Conservation (phyloP, 2,329 filamentous ascomycete genomes). For the Colletotrichum incanum region DNA sequence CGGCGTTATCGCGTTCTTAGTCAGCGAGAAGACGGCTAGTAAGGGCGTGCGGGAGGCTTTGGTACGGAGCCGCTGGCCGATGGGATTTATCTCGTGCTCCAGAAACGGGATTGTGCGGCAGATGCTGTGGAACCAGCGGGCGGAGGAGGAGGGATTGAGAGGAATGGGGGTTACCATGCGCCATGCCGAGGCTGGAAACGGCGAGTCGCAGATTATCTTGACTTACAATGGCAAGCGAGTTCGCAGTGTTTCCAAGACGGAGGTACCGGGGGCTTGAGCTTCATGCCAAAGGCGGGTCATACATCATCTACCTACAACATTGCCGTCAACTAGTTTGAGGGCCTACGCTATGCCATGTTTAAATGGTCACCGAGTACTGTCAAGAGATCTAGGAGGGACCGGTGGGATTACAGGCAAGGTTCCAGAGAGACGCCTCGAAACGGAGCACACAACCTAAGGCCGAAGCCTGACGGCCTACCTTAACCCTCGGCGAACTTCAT, state of each 20-base stretch:
- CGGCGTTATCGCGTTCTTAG: slow-evolving; percentile 79
- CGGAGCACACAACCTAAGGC: neutral
- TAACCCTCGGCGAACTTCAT: too few species aligned
- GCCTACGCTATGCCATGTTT: neutral
- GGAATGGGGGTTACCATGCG: slow-evolving; percentile 69
- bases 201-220: slow-evolving; percentile 62
- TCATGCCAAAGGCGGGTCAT: neutral
- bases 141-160: slow-evolving; percentile 74
- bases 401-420: neutral
- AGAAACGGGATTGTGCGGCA: slow-evolving; percentile 73
- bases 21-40: slow-evolving; percentile 79
- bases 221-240: slow-evolving; percentile 64
- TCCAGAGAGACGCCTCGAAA: neutral
- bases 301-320: neutral
- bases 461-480: too few species aligned
- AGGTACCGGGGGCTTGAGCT: slow-evolving; percentile 46
- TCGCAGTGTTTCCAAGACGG: neutral
- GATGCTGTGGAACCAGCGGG: slow-evolving; percentile 80
- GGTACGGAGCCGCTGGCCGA: slow-evolving; percentile 75
- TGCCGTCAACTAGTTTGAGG: neutral
- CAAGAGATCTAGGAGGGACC: neutral
- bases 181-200: slow-evolving; percentile 52
- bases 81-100: slow-evolving; percentile 79
- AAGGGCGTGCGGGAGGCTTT: slow-evolving; percentile 84
- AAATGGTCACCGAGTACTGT: slow-evolving; percentile 3